Evolutionary conservation across 208 protist species (phyloP), one percentile per base, ranked within the genome.

Genomic region (Leishmania tarentolae): DNA sequence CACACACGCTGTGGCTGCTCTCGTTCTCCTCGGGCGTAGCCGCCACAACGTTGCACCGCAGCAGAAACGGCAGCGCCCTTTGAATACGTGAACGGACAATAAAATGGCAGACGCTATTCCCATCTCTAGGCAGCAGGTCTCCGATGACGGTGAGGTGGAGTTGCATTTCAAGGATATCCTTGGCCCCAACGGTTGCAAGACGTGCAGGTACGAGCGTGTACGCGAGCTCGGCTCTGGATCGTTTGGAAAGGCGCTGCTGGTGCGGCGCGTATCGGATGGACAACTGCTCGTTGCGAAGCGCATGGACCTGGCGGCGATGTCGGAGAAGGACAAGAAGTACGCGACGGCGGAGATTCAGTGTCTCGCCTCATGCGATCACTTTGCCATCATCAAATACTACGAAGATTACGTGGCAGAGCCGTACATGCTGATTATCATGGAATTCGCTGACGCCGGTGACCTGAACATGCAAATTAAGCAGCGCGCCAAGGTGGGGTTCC

Each of bases 291-390:
- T 97, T 3, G 91, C 98, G 1, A 99, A 98, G 89, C 88, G 96
- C 69, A 98, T 98, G 82, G 90, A 97, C 76, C 87, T 97, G 15
- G 82, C 89, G 47, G 91, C 88, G 71, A 97, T 98, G 95, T 88
- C 86, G 6, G 83, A 86, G 63, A 97, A 97, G 82, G 97, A 99
- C 72, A 88, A 93, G 71, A 91, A 89, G 40, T 97, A 97, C 84
- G 96, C 93, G 4, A 95, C 87, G 83, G 98, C 98, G 44, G 97
- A 99, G 85, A 92, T 98, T 28, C 89, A 96, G 78, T 92, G 98
- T 75, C 91, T 99, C 47, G 91, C 93, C 37, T 86, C 87, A 47
- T 95, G 96, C 86, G 90, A 94, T 61, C 96, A 98, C 90, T 93
- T 89, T 37, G 86, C 95, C 31, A 96, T 98, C 85, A 98, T 99